Evolutionary conservation across 495 filamentous ascomycete species (phyloP).

Genomic region (Articulospora tetracladia): DNA sequence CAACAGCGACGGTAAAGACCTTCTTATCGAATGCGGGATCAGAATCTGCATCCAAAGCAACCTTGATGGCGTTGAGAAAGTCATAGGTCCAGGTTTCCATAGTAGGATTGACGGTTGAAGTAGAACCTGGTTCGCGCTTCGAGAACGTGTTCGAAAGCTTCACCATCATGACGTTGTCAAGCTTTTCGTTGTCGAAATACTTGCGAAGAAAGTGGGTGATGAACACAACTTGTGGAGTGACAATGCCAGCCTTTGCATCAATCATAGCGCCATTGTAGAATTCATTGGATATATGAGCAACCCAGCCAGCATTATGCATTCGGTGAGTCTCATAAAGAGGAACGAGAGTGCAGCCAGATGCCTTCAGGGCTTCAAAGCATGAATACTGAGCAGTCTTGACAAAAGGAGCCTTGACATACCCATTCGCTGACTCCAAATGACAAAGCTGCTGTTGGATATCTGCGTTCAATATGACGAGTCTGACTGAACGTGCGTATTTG

Average conservation of each 20-base stretch:
- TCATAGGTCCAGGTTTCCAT: not conserved
- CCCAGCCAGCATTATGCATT: not conserved
- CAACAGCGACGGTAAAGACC: not conserved
- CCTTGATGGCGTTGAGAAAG: not conserved
- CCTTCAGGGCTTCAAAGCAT: not conserved
- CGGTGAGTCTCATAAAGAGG: not conserved
- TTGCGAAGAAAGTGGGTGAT: not conserved
- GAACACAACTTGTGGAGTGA: not conserved
- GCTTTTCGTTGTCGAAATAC: not conserved
- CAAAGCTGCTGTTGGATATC: no score
- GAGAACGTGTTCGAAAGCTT: not conserved
- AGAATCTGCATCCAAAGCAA: not conserved
- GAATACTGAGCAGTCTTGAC: no score
- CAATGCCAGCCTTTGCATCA: not conserved
- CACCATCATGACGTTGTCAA: not conserved
- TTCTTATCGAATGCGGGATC: not conserved
- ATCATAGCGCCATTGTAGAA: slow-evolving; percentile 1
- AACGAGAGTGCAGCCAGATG: not conserved
- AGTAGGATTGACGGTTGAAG: not conserved
- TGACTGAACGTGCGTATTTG: no score
- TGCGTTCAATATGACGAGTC: no score
- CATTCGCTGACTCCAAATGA: no score
- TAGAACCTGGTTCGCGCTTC: not conserved
- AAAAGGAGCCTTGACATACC: no score
- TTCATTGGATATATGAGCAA: not conserved